These are phyloP conservation scores for Xerophyta viscosa DNA, from an alignment of 106 monocot species.

Conservation along the genomic window DNA sequence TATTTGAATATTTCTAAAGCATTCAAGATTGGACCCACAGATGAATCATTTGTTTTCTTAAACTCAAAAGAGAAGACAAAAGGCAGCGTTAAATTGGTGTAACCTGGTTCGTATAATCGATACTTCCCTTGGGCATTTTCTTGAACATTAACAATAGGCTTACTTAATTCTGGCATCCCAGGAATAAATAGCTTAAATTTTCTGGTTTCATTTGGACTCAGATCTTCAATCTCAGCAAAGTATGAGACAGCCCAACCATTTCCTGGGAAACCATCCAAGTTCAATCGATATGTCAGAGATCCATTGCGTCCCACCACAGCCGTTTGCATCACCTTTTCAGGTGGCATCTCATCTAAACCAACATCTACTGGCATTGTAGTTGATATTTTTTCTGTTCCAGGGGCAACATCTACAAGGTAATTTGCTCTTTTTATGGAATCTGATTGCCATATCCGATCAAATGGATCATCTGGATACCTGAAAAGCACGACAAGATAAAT, in stretches of 20 bases:
- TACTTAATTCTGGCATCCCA: constrained; percentile 47
- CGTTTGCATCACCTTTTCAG: constrained; percentile 88
- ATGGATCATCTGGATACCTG: constrained; percentile 97
- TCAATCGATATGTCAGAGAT: constrained; percentile 71
- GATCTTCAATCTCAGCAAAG: constrained; percentile 93
- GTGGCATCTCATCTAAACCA: constrained; percentile 42
- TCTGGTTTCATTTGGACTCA: constrained; percentile 51
- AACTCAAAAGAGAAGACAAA: constrained; percentile 88
- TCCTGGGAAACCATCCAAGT: constrained; percentile 78
- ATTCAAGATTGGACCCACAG: constrained; percentile 86
- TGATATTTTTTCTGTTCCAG: constrained; percentile 77
- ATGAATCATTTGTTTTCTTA: constrained; percentile 85
- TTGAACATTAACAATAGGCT: constrained; percentile 72
- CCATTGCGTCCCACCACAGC: constrained; percentile 86
- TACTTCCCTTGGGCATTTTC: constrained; percentile 93
- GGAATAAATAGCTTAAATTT: constrained; percentile 84
- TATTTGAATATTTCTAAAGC: constrained; percentile 92
- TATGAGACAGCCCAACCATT: constrained; percentile 87
- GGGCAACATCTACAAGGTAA: constrained; percentile 90
- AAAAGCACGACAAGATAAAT: too few relatives aligned
- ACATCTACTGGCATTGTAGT: constrained; percentile 53
- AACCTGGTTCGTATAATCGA: constrained; percentile 83
- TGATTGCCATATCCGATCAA: constrained; percentile 93
- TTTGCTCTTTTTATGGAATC: constrained; percentile 81
- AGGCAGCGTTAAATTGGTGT: constrained; percentile 65